Percentiles rank a stretch among this genome's conserved stretches.
Conservation (phyloP, 2,329 filamentous ascomycete species). For the Berkeleyomyces basicola region DNA sequence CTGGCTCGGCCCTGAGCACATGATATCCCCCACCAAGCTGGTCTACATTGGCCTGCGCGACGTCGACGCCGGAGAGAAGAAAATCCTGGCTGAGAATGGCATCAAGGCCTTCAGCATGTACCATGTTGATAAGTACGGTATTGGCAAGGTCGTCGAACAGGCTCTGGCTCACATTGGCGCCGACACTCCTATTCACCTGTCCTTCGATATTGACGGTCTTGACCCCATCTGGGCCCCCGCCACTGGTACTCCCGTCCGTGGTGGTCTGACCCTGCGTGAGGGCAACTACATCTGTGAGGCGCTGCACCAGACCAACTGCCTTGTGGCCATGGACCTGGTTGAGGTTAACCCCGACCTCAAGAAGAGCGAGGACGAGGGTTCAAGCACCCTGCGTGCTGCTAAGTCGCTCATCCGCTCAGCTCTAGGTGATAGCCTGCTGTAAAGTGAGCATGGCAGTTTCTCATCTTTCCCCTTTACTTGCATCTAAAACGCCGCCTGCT, state of each 20-base stretch:
- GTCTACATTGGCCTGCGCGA: conserved; percentile 95
- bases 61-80: conserved; percentile 87
- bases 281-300: conserved; percentile 93
- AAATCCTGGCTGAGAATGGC: conserved; percentile 68
- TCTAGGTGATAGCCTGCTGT: conserved; percentile 79
- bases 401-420: conserved; percentile 85
- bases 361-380: conserved; percentile 39
- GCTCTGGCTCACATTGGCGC: conserved; percentile 87
- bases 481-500: no score
- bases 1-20: conserved; percentile 64
- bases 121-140: conserved; percentile 88
- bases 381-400: conserved; percentile 77
- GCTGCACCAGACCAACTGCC: conserved; percentile 61
- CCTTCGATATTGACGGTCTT: conserved; percentile 90
- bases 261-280: conserved; percentile 82
- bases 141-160: conserved; percentile 94
- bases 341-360: conserved; percentile 65
- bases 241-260: conserved; percentile 86
- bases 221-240: conserved; percentile 94
- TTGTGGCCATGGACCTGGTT: conserved; percentile 67
- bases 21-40: conserved; percentile 59
- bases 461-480: neutral
- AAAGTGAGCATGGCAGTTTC: conserved; percentile 1
- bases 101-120: conserved; percentile 99
- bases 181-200: conserved; percentile 92